Evolutionary conservation across 1,284 basidiomycete genomes (phyloP), one percentile per base, ranked within the genome.

Genomic region (Tremellales sp.): DNA sequence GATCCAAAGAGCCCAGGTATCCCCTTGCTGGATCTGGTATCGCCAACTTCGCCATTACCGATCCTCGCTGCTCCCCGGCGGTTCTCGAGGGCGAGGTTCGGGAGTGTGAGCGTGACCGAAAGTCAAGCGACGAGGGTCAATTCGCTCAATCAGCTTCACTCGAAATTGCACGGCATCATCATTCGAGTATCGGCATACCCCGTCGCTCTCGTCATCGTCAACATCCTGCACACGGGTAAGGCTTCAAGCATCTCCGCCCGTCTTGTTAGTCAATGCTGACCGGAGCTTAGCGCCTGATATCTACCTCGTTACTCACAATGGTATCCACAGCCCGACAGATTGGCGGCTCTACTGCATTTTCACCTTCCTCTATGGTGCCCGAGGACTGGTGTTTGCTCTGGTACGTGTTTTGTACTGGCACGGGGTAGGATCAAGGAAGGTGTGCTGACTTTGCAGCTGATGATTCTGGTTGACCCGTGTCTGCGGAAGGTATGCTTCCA

Each of bases 151-250:
- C 33, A 36, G 33, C 33, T 36, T 36, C 33, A 36, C 19, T 36
- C 33, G 4, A 36, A 36, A 15, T 17, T 36, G 6, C 13, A n/a
- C 15, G 33, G 33, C 13, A 17, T 36, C 15, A 17, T 36, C 6
- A 4, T 36, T 13, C 5, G 33, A 15, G 33, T 36, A 6, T 36
- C 33, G 6, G 33, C 33, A 4, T 36, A 36, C 19, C 33, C 33
- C 4, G 33, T 36, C 6, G 33, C 33, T 13, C 19, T 36, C 15
- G 19, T 36, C 33, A 36, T 36, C 13, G 43, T 69, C 29, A 65
- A 69, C 40, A 69, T 65, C 10, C 46, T 69, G 23, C 67, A 69
- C 52, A 56, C 63, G 5, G 65, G 65, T 23, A 63, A 64, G 40
- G 63, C 62, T 26, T 63, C 65, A 8, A 63, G 62, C 48, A 63